Evolutionary conservation across 1,139 yeast genomes (phyloP).

Genomic region (Geotrichum siamense): DNA sequence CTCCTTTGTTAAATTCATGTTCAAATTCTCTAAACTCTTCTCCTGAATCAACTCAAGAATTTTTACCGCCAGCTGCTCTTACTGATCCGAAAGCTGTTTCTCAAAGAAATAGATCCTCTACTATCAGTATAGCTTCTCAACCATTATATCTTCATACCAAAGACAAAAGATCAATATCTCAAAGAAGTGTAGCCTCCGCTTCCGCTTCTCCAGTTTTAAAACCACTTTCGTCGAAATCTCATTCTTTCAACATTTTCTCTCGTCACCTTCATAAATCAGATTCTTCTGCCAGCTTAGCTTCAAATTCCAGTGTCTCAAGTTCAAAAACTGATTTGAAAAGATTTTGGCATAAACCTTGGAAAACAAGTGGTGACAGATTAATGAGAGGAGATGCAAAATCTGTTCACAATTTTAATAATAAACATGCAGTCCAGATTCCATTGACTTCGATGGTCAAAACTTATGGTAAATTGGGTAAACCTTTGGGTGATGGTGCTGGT

Average conservation of each 20-base stretch:
- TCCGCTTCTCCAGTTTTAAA: background rate
- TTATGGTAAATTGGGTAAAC: conserved; percentile 77
- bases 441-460: conserved; percentile 57
- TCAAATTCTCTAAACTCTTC: background rate
- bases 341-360: conserved; percentile 32
- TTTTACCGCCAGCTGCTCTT: background rate
- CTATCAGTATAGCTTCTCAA: background rate
- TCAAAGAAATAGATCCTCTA: background rate
- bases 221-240: background rate
- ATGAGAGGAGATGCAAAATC: conserved; percentile 1
- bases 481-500: conserved; percentile 93
- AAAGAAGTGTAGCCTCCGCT: background rate
- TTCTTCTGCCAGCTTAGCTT: conserved; percentile 1
- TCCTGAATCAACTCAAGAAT: background rate
- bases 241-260: background rate
- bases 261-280: background rate
- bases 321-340: conserved; percentile 31
- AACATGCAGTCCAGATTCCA: conserved; percentile 20
- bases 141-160: background rate
- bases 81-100: background rate
- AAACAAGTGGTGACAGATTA: conserved; percentile 7
- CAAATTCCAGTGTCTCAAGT: too few species aligned
- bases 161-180: background rate
- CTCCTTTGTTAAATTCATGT: background rate
- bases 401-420: conserved; percentile 9